Evolutionary conservation across 1,139 yeast species (phyloP).

Genomic region (Suhomyces choctaworum): DNA sequence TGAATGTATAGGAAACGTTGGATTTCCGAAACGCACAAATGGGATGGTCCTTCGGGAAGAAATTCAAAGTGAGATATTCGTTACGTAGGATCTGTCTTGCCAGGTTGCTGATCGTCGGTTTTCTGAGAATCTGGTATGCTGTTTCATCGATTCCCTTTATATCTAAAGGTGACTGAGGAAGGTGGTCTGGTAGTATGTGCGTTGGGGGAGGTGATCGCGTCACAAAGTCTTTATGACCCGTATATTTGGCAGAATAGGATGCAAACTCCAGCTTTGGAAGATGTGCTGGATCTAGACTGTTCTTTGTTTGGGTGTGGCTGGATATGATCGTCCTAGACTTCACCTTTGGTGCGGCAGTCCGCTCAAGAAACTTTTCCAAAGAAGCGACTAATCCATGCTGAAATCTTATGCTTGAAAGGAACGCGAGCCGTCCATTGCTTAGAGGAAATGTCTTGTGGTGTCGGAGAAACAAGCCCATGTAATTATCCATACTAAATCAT

Average conservation of each 20-base stretch:
- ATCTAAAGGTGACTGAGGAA: conserved; percentile 35
- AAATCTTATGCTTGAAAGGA: no score
- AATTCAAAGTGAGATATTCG: conserved; percentile 28
- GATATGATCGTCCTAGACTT: no score
- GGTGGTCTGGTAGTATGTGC: conserved; percentile 15
- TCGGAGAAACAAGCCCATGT: no score
- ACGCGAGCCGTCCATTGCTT: no score
- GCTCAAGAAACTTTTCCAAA: no score
- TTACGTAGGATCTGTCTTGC: conserved; percentile 25
- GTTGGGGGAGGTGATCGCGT: not conserved
- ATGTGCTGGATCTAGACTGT: no score
- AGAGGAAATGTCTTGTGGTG: no score
- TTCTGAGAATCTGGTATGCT: conserved; percentile 22
- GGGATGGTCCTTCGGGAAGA: conserved; percentile 27
- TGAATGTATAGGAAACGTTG: conserved; percentile 39
- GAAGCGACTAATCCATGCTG: no score
- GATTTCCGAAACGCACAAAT: conserved; percentile 36
- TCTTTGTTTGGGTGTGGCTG: no score
- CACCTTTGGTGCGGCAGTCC: no score
- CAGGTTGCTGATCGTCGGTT: conserved; percentile 15
- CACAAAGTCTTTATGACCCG: conserved; percentile 9
- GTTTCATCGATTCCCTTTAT: conserved; percentile 40
- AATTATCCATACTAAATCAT: no score
- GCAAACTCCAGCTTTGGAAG: not conserved
- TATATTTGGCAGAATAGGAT: not conserved